Evolutionary conservation across 2,329 filamentous ascomycete genomes (phyloP), one percentile per base, ranked within the genome.

Genomic region (Phyllosticta citriasiana): DNA sequence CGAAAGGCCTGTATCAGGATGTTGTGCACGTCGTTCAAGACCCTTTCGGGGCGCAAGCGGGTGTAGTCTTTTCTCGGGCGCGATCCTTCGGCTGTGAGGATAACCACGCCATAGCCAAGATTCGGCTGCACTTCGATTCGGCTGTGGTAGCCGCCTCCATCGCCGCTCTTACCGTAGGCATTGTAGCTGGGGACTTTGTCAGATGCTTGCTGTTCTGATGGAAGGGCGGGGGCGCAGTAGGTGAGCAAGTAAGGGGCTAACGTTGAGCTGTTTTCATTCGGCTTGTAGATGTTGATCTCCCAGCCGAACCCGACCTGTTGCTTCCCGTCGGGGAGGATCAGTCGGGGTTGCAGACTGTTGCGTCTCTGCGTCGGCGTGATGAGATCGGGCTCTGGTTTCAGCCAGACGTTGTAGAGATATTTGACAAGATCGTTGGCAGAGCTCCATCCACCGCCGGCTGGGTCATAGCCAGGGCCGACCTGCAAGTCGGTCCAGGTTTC

Each of bases 401-500:
- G 65, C 69, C 69, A 72, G 16, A 70, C n/a, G 4, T 57, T 8
- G 53, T 70, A 57, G 0, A 71, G 50, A 24, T 69, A 71, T 10
- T 59, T 68, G 4, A 64, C n/a, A 8, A 72, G 64, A 57, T 72
- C 70, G 26, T 68, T 70, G 26, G 67, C 65, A 6, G 69, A 71
- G 60, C 66, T 69, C 67, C 69, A 72, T 66, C 71, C 68, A 25
- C 70, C 70, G 2, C 67, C 70, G 2, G 66, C 69, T 26, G 70
- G 69, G 40, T 71, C 66, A 51, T 72, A 72, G 7, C 70, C 70
- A 16, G 64, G 62, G 26, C 69, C 68, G 3, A 72, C 58, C 0
- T 69, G 24, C 2, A 71, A 59, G 62, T 71, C 67, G 0, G 65
- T 69, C 67, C 67, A 71, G 30, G 69, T 69, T 2, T 66, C 59